Percentiles rank a stretch among this genome's conserved stretches.
Conservation (phyloP, 768 basidiomycete genomes). For the Psilocybe cubensis region DNA sequence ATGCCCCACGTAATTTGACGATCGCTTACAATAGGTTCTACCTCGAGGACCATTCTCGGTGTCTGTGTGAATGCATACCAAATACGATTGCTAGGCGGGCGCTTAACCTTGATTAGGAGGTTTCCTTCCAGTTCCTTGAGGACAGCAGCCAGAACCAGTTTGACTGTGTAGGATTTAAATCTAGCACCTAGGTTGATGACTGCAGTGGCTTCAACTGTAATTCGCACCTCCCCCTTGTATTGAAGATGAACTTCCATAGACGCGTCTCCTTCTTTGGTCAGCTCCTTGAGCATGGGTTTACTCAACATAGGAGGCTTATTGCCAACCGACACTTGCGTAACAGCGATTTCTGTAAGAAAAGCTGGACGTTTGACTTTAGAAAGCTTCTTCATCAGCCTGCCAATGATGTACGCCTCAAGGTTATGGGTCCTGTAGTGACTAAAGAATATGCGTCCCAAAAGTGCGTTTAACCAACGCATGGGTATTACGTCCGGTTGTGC, state of each 20-base stretch:
- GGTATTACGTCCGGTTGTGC: conserved; percentile 95
- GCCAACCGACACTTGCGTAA: conserved; percentile 90
- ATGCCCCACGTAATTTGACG: conserved; percentile 94
- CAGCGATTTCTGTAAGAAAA: conserved; percentile 83
- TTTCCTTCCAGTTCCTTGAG: conserved; percentile 92
- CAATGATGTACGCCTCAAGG: conserved; percentile 85
- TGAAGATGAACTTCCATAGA: conserved; percentile 83
- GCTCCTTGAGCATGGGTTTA: conserved; percentile 98
- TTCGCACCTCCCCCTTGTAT: conserved; percentile 87
- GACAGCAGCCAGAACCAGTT: conserved; percentile 86
- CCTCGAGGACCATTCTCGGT: conserved; percentile 86
- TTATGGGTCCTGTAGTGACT: conserved; percentile 84
- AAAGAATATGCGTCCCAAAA: conserved; percentile 92
- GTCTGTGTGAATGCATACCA: conserved; percentile 95
- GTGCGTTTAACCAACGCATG: conserved; percentile 96
- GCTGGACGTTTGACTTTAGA: conserved; percentile 88
- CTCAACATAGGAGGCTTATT: conserved; percentile 83
- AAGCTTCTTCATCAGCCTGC: conserved; percentile 90
- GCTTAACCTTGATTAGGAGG: conserved; percentile 85
- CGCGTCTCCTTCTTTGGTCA: conserved; percentile 93
- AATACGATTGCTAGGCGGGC: conserved; percentile 93
- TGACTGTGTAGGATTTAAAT: conserved; percentile 90
- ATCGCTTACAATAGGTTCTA: conserved; percentile 94
- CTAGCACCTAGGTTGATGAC: conserved; percentile 82
- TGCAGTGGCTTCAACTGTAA: conserved; percentile 89